These are phyloP conservation scores for Aureobasidium sp. DNA, from an alignment of 2,329 filamentous ascomycete genomes.

Conservation along the genomic window DNA sequence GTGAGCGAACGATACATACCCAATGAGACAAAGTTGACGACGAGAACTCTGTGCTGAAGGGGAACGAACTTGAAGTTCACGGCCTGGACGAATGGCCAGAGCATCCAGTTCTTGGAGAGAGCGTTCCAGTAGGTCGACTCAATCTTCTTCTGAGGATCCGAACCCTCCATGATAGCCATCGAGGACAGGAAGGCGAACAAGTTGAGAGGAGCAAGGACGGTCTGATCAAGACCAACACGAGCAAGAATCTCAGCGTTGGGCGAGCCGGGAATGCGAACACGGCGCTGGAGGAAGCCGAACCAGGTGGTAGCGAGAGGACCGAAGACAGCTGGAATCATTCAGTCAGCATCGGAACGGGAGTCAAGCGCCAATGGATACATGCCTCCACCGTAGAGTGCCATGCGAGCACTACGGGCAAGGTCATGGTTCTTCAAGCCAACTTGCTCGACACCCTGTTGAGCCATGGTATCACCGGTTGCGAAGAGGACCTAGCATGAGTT, in stretches of 20 bases:
- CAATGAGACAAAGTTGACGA: conserved; percentile 74
- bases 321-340: conserved; percentile 54
- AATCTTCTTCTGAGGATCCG: conserved; percentile 58
- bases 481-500: conserved; percentile 59
- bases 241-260: conserved; percentile 63
- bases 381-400: conserved; percentile 74
- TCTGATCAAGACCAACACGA: conserved; percentile 73
- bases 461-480: conserved; percentile 80
- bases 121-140: conserved; percentile 60
- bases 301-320: conserved; percentile 81
- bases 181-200: conserved; percentile 71
- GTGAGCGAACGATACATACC: conserved; percentile 32
- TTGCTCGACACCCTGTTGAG: conserved; percentile 84
- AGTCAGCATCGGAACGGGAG: conserved; percentile 10
- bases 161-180: conserved; percentile 54
- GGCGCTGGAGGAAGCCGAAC: conserved; percentile 69
- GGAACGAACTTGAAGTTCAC: conserved; percentile 85
- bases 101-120: conserved; percentile 72
- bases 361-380: conserved; percentile 25
- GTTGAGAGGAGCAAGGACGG: conserved; percentile 74
- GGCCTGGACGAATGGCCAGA: conserved; percentile 80
- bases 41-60: conserved; percentile 70
- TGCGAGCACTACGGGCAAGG: conserved; percentile 60
- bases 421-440: conserved; percentile 68
- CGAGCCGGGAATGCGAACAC: conserved; percentile 53